Conservation (phyloP, 495 filamentous ascomycete genomes). For the Aspergillus ellipticus region DNA sequence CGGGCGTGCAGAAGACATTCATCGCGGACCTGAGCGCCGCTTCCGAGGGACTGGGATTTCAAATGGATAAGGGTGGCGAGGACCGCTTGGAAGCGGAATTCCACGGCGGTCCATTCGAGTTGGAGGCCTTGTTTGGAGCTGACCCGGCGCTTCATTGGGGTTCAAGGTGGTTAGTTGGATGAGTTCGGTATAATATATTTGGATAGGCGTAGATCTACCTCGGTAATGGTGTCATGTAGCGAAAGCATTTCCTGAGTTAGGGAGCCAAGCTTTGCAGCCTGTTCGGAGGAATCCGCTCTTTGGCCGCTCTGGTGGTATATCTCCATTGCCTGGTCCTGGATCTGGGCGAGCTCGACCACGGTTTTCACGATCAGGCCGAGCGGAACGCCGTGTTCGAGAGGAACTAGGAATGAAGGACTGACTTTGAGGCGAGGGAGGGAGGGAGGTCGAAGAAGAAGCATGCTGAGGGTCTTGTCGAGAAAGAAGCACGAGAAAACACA, state of each 20-base stretch:
- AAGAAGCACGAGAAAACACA: conserved; percentile 18
- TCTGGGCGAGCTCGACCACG: conserved; percentile 22
- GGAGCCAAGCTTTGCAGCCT: not conserved
- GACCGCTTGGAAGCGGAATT: conserved; percentile 29
- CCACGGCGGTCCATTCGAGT: conserved; percentile 25
- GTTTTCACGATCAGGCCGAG: conserved; percentile 21
- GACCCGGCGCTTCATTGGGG: too few species aligned
- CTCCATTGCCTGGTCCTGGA: conserved; percentile 18
- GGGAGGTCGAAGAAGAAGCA: conserved; percentile 33
- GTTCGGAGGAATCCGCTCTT: not conserved
- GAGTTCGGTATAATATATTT: too few species aligned
- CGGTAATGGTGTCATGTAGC: not conserved
- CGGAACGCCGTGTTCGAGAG: conserved; percentile 21
- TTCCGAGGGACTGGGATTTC: not conserved
- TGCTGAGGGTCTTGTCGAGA: conserved; percentile 33
- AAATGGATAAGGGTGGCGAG: conserved; percentile 18
- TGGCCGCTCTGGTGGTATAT: not conserved
- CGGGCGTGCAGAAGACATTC: conserved; percentile 28
- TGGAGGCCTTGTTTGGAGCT: not conserved
- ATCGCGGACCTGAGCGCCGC: conserved; percentile 25
- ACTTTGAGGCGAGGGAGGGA: conserved; percentile 30
- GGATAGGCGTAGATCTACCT: too few species aligned
- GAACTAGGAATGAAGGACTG: conserved; percentile 19
- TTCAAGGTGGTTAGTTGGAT: not conserved
- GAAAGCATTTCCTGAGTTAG: not conserved